phyloP scores from a whole-genome alignment of 306 rosid genomes.

The Hippophae tibetana region DNA sequence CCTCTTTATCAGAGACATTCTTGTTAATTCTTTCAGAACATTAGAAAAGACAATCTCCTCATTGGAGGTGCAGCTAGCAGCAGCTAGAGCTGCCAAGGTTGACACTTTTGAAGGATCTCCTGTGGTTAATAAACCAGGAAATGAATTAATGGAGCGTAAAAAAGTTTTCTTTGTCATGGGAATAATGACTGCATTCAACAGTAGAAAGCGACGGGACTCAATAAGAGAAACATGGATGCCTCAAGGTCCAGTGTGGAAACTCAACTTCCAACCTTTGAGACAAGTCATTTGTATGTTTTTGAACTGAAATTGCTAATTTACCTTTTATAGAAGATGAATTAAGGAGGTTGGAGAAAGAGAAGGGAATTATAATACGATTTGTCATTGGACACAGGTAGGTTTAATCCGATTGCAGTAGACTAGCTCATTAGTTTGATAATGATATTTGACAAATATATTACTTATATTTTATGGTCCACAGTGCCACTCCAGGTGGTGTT shows the following conservation, averaged over 20 bases:
- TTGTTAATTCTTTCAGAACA: slow-evolving; percentile 26
- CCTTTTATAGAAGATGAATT: slow-evolving; percentile 29
- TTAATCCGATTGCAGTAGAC: neutral
- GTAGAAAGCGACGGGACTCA: slow-evolving; percentile 55
- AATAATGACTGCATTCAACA: slow-evolving; percentile 50
- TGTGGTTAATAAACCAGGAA: slow-evolving; percentile 17
- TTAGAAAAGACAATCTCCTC: slow-evolving; percentile 49
- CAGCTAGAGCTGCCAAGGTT: slow-evolving; percentile 42
- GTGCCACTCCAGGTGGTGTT: slow-evolving; percentile 46
- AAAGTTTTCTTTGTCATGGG: slow-evolving; percentile 64
- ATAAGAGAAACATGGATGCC: slow-evolving; percentile 63
- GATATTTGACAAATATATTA: slow-evolving; percentile 1
- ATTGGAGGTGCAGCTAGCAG: slow-evolving; percentile 52
- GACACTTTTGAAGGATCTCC: slow-evolving; percentile 35
- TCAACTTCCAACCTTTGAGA: neutral
- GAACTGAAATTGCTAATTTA: slow-evolving; percentile 7
- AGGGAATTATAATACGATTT: slow-evolving; percentile 52
- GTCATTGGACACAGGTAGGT: slow-evolving; percentile 51
- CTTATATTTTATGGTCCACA: slow-evolving; percentile 15
- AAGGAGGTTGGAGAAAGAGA: slow-evolving; percentile 41
- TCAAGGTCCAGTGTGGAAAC: slow-evolving; percentile 22
- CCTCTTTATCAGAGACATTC: neutral
- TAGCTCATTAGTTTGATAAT: slow-evolving; percentile 1
- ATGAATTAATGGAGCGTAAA: slow-evolving; percentile 21
- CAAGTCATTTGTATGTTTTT: slow-evolving; percentile 1